Conservation (phyloP, 768 basidiomycete genomes). For the Suillus decipiens region DNA sequence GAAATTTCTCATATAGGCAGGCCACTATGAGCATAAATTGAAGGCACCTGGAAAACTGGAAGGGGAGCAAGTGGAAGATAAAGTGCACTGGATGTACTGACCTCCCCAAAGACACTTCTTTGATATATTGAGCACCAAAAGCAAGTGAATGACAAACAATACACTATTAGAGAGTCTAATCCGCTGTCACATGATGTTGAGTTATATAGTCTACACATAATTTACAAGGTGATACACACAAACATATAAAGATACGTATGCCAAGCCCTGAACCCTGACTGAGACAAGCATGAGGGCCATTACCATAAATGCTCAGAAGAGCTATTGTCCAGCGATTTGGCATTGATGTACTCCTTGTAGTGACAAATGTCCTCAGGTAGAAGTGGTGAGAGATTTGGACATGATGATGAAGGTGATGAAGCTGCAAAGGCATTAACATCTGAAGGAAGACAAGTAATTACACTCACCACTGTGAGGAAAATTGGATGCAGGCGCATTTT, state of each 20-base stretch:
- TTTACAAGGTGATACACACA: not conserved
- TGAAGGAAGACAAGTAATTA: not conserved
- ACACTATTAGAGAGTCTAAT: too few relatives aligned
- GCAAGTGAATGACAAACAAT: constrained; percentile 23
- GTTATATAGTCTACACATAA: not conserved
- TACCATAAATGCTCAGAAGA: not conserved
- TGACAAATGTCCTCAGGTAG: not conserved
- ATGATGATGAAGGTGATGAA: not conserved
- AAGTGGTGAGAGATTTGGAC: not conserved
- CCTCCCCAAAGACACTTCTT: constrained; percentile 97
- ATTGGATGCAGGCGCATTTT: not conserved
- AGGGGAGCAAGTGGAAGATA: constrained; percentile 88
- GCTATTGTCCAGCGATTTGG: not conserved
- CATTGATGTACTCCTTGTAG: not conserved
- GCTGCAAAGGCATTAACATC: not conserved
- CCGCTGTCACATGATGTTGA: too few relatives aligned
- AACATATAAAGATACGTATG: not conserved
- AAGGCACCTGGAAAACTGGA: constrained; percentile 87
- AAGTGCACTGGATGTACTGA: constrained; percentile 87
- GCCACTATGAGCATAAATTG: constrained; percentile 92
- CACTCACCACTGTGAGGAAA: not conserved
- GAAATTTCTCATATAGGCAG: constrained; percentile 35
- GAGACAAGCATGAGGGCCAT: not conserved
- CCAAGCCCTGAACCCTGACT: not conserved
- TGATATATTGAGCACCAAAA: constrained; percentile 73